Evolutionary conservation across 2,329 filamentous ascomycete species (phyloP).

Genomic region (Trichoderma semiorbis): DNA sequence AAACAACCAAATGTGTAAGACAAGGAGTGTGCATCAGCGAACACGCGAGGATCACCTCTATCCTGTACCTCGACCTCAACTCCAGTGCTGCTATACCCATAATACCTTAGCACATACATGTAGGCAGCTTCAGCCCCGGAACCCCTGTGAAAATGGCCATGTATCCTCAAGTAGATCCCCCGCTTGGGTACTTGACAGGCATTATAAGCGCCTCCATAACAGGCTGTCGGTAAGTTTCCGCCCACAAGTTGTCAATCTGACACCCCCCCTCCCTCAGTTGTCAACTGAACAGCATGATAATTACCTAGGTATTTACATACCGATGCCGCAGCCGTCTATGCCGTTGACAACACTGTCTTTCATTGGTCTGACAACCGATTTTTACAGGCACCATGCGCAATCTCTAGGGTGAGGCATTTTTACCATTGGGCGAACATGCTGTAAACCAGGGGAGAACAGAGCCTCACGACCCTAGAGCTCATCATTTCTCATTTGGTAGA

Average conservation of each 20-base stretch:
- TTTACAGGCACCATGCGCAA: neutral
- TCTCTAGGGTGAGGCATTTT: neutral
- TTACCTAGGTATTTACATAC: neutral
- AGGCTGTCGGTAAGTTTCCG: no score
- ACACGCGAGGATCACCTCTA: neutral
- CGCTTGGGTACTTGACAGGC: no score
- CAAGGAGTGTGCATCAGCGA: neutral
- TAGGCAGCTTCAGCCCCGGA: neutral
- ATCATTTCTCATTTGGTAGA: neutral
- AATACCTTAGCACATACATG: neutral
- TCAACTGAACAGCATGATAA: no score
- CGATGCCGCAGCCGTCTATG: neutral
- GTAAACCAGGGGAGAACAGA: neutral
- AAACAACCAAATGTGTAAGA: neutral
- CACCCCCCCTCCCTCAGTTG: no score
- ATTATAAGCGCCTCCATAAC: no score
- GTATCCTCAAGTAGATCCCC: neutral
- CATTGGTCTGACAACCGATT: neutral
- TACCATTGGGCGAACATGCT: neutral
- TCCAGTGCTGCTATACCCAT: no score
- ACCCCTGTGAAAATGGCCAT: neutral
- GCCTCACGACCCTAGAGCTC: neutral
- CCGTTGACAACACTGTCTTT: neutral
- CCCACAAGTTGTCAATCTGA: no score
- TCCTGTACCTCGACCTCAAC: no score